Base-by-base conservation (phyloP, 2,329 filamentous ascomycete genomes). In the Paramyrothecium sp. region DNA sequence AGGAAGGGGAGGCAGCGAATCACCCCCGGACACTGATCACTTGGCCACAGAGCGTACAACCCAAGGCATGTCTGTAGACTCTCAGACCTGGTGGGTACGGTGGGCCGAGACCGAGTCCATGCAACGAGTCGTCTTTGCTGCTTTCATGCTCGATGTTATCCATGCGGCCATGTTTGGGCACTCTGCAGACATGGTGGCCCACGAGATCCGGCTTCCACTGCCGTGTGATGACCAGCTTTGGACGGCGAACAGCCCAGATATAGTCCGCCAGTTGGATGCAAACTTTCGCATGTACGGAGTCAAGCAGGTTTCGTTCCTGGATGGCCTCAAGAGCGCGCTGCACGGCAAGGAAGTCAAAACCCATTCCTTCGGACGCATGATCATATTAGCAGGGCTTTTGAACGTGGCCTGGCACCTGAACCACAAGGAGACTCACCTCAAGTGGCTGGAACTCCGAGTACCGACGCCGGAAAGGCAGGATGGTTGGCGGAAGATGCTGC, bases 91-190 rank as follows among this genome's bases (percentile, higher is more conserved):
- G 78, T 97, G 92, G 92, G 86, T 88, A 60, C 85, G 90, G 58
- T 97, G 92, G 92, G 92, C 95, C 54, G 90, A 90, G 26, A 91
- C 90, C 1, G 92, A 97, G 70, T 90, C 92, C 0, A 96, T 93
- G 62, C 86, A 92, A 59, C 83, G 92, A 54, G 91, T 91, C 2
- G 92, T 93, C 0, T 97, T 95, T 73, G 91, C 88, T 0, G 92
- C 92, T 1, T 97, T 97, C 70, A 89, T 96, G 67, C 86, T 96
- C 67, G 92, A 97, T 68, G 90, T 91, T 7, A 89, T 91, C 1
- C 92, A 97, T 69, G 92, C 92, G 1, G 92, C 90, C 21, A 95
- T 97, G 87, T 97, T 97, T 67, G 92, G 92, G 0, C 92, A 97
- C 70, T 87, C 89, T 0, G 91, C 91, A 0, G 91, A 93, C 59